These are phyloP conservation scores for Cyclotella atomus DNA, from an alignment of 108 stramenopile species.

Conservation along the genomic window DNA sequence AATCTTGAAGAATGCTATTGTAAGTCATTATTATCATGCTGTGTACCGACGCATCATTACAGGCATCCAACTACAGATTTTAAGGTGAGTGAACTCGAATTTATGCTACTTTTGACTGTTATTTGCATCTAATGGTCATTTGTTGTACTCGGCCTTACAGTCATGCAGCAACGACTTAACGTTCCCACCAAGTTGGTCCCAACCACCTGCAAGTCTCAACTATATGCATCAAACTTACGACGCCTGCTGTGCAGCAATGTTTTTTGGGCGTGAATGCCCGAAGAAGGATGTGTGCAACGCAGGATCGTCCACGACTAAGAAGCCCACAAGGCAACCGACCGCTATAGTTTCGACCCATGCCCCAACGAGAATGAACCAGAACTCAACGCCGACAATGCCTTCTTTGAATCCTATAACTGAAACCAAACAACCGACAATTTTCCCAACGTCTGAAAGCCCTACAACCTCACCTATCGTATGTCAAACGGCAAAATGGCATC, in stretches of 20 bases:
- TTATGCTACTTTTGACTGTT: too few species aligned
- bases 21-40: background rate
- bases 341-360: too few species aligned
- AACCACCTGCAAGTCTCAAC: background rate
- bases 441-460: background rate
- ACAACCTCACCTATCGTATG: conserved; percentile 1
- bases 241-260: conserved; percentile 8
- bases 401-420: conserved; percentile 1
- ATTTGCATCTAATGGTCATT: background rate
- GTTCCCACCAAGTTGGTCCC: background rate
- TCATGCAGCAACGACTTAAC: background rate
- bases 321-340: too few species aligned
- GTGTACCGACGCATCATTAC: background rate
- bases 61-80: conserved; percentile 10
- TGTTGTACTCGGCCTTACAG: background rate
- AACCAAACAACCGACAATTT: background rate
- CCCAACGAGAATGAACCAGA: too few species aligned
- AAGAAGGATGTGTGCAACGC: conserved; percentile 17
- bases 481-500: conserved; percentile 3
- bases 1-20: background rate
- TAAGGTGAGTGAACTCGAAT: background rate
- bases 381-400: too few species aligned
- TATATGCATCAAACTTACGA: conserved; percentile 8
- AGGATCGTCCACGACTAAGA: too few species aligned
- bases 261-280: background rate